Conservation (phyloP, 768 basidiomycete genomes). For the Podaxis rugospora region DNA sequence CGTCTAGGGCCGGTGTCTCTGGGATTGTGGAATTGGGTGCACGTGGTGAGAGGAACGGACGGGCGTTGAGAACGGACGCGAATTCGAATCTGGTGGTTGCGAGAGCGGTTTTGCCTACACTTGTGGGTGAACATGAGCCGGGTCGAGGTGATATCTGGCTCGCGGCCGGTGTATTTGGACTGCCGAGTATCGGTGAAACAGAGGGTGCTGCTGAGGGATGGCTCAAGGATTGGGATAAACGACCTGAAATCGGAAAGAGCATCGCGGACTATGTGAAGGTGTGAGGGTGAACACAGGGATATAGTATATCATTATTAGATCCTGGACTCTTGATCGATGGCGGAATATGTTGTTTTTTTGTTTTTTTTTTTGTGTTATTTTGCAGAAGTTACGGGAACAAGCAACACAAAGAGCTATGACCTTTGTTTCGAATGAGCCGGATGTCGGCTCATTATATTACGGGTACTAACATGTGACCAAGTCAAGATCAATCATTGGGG, state of each 20-base stretch:
- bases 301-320: not conserved
- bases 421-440: no score
- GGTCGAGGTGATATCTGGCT: constrained; percentile 47
- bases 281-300: not conserved
- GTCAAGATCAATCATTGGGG: not conserved
- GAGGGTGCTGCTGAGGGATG: constrained; percentile 39
- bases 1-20: constrained; percentile 56
- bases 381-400: no score
- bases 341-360: no score
- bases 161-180: constrained; percentile 61
- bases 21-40: constrained; percentile 51
- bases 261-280: constrained; percentile 1
- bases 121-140: constrained; percentile 43
- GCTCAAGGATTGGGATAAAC: constrained; percentile 44
- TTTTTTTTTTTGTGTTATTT: no score
- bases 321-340: no score
- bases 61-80: constrained; percentile 61
- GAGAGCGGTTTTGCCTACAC: constrained; percentile 63
- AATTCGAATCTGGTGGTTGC: constrained; percentile 70
- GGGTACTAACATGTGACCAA: not conserved
- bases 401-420: no score
- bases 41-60: constrained; percentile 23
- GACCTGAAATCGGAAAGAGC: constrained; percentile 21
- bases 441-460: no score
- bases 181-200: constrained; percentile 39